Evolutionary conservation across 2,329 filamentous ascomycete genomes (phyloP).

Genomic region (Trichoderma citrinoviride): DNA sequence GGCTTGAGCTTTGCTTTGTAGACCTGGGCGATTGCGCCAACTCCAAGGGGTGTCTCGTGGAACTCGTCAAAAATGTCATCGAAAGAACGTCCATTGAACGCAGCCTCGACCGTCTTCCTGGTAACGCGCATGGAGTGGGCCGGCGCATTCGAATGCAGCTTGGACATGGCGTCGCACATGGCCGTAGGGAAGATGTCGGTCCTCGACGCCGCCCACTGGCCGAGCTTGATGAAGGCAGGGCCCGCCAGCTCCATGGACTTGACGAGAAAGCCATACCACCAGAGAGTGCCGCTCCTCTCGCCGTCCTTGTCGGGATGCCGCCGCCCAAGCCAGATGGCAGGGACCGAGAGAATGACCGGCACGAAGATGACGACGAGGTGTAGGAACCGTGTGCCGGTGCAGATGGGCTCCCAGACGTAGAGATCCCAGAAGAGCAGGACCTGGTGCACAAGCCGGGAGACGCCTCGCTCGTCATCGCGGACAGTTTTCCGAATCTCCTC

Average conservation of each 20-base stretch:
- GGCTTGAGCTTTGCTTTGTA: constrained; percentile 92
- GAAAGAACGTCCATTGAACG: constrained; percentile 77
- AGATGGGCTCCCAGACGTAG: constrained; percentile 80
- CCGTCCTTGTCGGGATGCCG: constrained; percentile 63
- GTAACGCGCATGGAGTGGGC: constrained; percentile 83
- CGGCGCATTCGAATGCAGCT: constrained; percentile 89
- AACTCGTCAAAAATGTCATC: constrained; percentile 97
- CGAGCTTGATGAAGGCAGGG: constrained; percentile 97
- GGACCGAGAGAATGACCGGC: constrained; percentile 78
- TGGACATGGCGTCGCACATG: constrained; percentile 91
- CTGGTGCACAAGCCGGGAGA: constrained; percentile 56
- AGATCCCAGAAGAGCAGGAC: constrained; percentile 66
- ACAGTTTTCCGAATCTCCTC: constrained; percentile 72
- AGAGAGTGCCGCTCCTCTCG: constrained; percentile 77
- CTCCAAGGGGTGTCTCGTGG: constrained; percentile 80
- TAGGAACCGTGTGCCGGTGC: constrained; percentile 82
- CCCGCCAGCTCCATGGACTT: constrained; percentile 88
- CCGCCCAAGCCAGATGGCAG: constrained; percentile 74
- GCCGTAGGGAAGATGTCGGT: constrained; percentile 94
- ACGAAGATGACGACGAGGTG: constrained; percentile 87
- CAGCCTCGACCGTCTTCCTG: constrained; percentile 72
- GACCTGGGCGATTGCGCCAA: constrained; percentile 95
- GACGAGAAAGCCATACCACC: constrained; percentile 93
- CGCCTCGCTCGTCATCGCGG: constrained; percentile 57
- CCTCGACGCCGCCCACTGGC: constrained; percentile 96